These are phyloP conservation scores for Aspergillus costaricaensis DNA, from an alignment of 2,329 filamentous ascomycete species.

Conservation along the genomic window DNA sequence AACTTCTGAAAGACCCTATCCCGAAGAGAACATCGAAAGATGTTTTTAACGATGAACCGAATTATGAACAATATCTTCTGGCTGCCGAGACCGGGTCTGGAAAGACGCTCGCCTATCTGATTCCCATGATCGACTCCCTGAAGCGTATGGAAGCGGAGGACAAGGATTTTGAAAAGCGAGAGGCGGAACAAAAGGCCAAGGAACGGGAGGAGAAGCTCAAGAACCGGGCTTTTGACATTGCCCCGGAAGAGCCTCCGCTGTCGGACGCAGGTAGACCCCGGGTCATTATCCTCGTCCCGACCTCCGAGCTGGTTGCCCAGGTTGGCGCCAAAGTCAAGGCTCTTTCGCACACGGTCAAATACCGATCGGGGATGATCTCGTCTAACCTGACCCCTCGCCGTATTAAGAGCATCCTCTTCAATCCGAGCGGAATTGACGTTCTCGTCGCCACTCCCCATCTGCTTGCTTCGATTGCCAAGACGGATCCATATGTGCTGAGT, in stretches of 20 bases:
- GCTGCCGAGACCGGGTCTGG: constrained; percentile 96
- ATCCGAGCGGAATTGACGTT: constrained; percentile 77
- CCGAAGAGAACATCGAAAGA: constrained; percentile 40
- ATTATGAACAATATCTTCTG: constrained; percentile 71
- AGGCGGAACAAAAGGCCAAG: constrained; percentile 54
- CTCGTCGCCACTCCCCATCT: constrained; percentile 87
- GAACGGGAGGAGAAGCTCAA: constrained; percentile 53
- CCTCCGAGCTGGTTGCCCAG: constrained; percentile 87
- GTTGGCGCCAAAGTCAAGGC: constrained; percentile 78
- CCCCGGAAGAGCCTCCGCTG: constrained; percentile 63
- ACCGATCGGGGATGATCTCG: constrained; percentile 79
- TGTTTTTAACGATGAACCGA: constrained; percentile 40
- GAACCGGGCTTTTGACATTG: constrained; percentile 63
- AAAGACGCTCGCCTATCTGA: constrained; percentile 89
- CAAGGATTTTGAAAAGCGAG: constrained; percentile 59
- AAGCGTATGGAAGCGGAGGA: constrained; percentile 73
- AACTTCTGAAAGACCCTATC: constrained; percentile 62
- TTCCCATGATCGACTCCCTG: constrained; percentile 81
- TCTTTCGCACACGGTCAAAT: constrained; percentile 83
- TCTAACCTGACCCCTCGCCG: constrained; percentile 73
- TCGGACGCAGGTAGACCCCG: constrained; percentile 73
- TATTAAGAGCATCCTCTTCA: constrained; percentile 83
- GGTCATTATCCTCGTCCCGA: constrained; percentile 85
- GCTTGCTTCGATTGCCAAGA: constrained; percentile 81
- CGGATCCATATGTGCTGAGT: constrained; percentile 89